A percentile compares a stretch with the other conserved stretches of the same genome.
These are phyloP conservation scores for Clarireedia monteithiana DNA, from an alignment of 2,329 filamentous ascomycete species.

Conservation along the genomic window DNA sequence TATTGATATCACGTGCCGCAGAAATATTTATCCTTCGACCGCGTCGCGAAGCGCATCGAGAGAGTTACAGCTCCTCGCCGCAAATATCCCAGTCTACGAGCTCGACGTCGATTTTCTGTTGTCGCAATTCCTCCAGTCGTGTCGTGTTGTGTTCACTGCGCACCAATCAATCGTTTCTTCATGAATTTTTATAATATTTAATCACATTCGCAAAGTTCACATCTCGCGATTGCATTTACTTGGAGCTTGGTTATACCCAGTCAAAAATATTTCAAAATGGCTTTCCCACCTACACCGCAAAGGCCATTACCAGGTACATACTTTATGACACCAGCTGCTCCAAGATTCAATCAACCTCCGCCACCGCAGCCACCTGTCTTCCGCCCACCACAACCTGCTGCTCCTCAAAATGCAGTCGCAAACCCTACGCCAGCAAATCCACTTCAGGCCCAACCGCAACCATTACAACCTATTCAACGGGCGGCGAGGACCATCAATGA, in stretches of 20 bases:
- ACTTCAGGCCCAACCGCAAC: conserved; percentile 24
- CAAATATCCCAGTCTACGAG: conserved; percentile 3
- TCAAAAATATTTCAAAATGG: conserved; percentile 13
- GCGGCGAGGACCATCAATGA: conserved; percentile 79
- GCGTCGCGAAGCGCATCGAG: conserved; percentile 12
- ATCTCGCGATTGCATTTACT: conserved; percentile 9
- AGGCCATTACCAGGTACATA: conserved; percentile 70
- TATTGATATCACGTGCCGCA: conserved; percentile 3
- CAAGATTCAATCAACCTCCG: conserved; percentile 38
- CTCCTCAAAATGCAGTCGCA: conserved; percentile 16
- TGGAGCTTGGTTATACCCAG: background rate
- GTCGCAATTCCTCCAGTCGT: conserved; percentile 4
- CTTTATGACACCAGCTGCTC: conserved; percentile 62
- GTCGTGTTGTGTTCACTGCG: background rate
- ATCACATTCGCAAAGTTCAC: conserved; percentile 9
- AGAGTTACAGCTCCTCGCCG: conserved; percentile 3
- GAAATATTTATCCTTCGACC: conserved; percentile 10
- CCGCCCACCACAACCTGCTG: conserved; percentile 11
- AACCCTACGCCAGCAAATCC: conserved; percentile 7
- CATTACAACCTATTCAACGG: conserved; percentile 64
- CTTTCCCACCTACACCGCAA: conserved; percentile 48
- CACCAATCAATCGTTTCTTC: conserved; percentile 10
- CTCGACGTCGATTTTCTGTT: conserved; percentile 8
- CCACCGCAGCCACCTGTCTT: conserved; percentile 44
- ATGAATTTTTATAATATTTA: conserved; percentile 20